Percentiles rank a stretch among this genome's conserved stretches.
phyloP scores from a whole-genome alignment of 2,329 filamentous ascomycete species.

The Tolypocladium cylindrosporum region DNA sequence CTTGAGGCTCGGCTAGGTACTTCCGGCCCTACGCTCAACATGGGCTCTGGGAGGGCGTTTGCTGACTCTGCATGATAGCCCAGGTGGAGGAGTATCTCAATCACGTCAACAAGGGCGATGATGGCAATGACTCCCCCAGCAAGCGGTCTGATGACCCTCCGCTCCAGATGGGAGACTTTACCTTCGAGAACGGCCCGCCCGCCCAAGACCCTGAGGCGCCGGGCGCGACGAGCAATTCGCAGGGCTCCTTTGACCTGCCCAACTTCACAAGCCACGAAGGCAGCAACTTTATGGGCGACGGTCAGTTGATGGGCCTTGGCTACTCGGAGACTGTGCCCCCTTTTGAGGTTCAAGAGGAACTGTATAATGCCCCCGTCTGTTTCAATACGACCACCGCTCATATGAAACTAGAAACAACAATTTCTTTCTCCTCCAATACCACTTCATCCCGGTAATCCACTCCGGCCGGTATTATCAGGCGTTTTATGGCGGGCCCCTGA shows the following conservation, averaged over 20 bases:
- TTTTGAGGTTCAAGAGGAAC: constrained; percentile 69
- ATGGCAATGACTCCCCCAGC: neutral
- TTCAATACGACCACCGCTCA: neutral
- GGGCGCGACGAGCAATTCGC: constrained; percentile 3
- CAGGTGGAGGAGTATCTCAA: constrained; percentile 76
- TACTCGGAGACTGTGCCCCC: constrained; percentile 73
- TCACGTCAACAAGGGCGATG: constrained; percentile 39
- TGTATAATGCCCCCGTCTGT: constrained; percentile 43
- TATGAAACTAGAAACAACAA: constrained; percentile 48
- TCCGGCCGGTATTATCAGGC: constrained; percentile 63
- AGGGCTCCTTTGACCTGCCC: constrained; percentile 8
- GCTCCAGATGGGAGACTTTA: constrained; percentile 4
- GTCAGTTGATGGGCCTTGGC: constrained; percentile 62
- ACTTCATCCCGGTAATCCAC: constrained; percentile 68
- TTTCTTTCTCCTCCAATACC: constrained; percentile 69
- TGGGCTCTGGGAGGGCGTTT: neutral
- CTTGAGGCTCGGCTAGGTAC: constrained; percentile 78
- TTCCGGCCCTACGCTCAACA: constrained; percentile 5
- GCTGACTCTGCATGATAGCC: constrained; percentile 32
- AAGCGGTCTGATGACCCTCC: constrained; percentile 2
- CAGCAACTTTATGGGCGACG: constrained; percentile 5
- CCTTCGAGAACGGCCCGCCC: constrained; percentile 6
- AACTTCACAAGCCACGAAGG: constrained; percentile 2
- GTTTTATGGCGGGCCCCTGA: constrained; percentile 60
- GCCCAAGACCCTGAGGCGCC: constrained; percentile 6